Base-by-base conservation (phyloP, 768 basidiomycete species). In the Porpolomopsis calyptriformis region DNA sequence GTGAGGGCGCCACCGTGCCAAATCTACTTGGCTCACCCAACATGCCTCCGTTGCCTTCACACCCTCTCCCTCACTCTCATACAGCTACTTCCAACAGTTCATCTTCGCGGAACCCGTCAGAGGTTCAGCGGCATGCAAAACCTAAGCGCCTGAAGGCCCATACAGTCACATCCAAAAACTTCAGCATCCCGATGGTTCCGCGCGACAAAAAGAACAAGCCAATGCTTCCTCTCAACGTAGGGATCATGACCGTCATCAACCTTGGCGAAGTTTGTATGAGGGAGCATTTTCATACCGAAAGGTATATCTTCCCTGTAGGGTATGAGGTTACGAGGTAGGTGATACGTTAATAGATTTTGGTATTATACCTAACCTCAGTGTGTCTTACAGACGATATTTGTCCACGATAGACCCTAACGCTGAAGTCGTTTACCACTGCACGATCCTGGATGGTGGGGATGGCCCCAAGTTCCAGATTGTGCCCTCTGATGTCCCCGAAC, bases 281-380 rank as follows among this genome's bases (percentile, higher is more conserved):
- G 24, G 85, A 88, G 52, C 83, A 88, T 58, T 90, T 88, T 56
- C 84, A 87, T 58, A 88, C 87, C 0, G 86, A 90, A 59, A 69
- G 88, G 43, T 90, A 90, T 57, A 90, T 91, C 52, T 91, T 87
- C 55, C 88, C 88, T 8, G 82, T 89, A 33, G 85, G 85, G 12
- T 90, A 88, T 58, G 84, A 86, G 57, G 83, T 87, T 4, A 82
- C 78, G 3, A 73, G 86, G 85, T 83, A 34, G 40, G 73, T 58
- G 18, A 18, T 46, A 34, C 42, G 9, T 39, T 10, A 8, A 23
- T 39, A 3, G 36, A 9, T 38, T 27, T 18, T 37, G 18, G n/a
- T 23, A 3, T 44, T 4, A 19, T 3, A 11, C 19, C 19, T 38
- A 10, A 9, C 8, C 26, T 19, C 24, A 10, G 25, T 37, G 4